A percentile compares a stretch with the other conserved stretches of the same genome.
Conservation (phyloP, 1,139 yeast genomes). For the Taphrina flavorubra region DNA sequence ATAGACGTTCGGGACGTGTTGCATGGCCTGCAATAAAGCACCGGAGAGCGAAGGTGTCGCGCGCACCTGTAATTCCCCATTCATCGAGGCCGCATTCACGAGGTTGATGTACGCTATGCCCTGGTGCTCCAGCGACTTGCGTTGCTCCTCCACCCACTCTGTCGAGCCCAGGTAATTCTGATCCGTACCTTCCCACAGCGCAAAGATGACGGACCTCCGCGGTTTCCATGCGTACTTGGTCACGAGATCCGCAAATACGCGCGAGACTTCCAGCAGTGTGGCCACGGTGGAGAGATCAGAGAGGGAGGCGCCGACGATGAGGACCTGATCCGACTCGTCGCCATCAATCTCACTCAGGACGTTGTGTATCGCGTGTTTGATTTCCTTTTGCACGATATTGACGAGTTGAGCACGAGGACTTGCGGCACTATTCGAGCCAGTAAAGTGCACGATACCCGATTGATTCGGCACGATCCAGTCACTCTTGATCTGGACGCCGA, state of each 20-base stretch:
- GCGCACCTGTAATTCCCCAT: constrained; percentile 59
- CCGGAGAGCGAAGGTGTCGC: constrained; percentile 71
- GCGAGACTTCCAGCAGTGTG: constrained; percentile 70
- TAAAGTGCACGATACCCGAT: constrained; percentile 44
- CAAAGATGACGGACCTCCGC: constrained; percentile 77
- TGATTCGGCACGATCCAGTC: constrained; percentile 9
- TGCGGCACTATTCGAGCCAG: constrained; percentile 51
- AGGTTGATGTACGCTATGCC: constrained; percentile 79
- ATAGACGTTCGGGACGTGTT: constrained; percentile 54
- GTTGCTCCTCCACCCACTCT: constrained; percentile 71
- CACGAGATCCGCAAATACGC: constrained; percentile 70
- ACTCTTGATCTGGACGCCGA: constrained; percentile 57
- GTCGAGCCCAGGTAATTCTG: constrained; percentile 85
- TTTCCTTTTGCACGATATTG: constrained; percentile 60
- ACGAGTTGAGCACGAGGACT: constrained; percentile 54
- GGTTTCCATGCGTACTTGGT: constrained; percentile 80
- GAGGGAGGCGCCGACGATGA: constrained; percentile 80
- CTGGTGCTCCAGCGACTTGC: constrained; percentile 61
- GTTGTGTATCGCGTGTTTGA: constrained; percentile 77
- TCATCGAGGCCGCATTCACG: constrained; percentile 72
- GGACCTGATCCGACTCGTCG: constrained; percentile 74
- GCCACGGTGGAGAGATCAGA: constrained; percentile 79
- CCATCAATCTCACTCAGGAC: constrained; percentile 80
- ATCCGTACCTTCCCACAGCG: constrained; percentile 83
- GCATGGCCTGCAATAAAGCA: constrained; percentile 56